These are phyloP conservation scores for Epichloe aotearoae DNA, from an alignment of 2,329 filamentous ascomycete genomes.

Conservation along the genomic window DNA sequence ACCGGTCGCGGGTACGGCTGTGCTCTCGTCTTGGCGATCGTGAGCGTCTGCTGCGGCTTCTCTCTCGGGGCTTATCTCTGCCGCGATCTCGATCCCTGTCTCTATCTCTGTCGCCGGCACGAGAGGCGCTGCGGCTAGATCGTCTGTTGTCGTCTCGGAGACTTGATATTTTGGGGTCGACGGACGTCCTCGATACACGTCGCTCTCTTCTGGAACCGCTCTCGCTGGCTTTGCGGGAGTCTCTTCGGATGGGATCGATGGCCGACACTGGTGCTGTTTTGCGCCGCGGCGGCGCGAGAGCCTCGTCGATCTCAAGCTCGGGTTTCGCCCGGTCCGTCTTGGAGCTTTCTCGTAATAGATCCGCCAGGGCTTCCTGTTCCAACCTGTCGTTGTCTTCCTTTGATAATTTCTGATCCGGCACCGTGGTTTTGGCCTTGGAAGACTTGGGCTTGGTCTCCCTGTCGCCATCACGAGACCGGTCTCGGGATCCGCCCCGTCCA, in stretches of 20 bases:
- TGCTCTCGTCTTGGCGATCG: conserved; percentile 24
- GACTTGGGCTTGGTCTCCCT: conserved; percentile 15
- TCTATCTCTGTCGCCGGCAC: conserved; percentile 7
- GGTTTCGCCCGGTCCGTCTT: conserved; percentile 33
- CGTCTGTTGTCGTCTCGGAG: conserved; percentile 16
- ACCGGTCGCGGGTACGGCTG: conserved; percentile 19
- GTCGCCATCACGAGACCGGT: conserved; percentile 19
- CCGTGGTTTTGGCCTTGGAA: conserved; percentile 23
- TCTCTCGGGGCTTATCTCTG: conserved; percentile 15
- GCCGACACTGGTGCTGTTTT: conserved; percentile 41
- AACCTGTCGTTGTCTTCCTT: conserved; percentile 45
- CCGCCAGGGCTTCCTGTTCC: conserved; percentile 44
- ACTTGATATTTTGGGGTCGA: conserved; percentile 13
- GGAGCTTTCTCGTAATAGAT: conserved; percentile 46
- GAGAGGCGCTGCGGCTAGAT: conserved; percentile 20
- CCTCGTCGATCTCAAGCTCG: conserved; percentile 43
- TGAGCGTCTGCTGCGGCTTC: conserved; percentile 22
- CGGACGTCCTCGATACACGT: conserved; percentile 18
- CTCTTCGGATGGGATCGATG: conserved; percentile 40
- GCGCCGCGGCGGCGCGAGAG: conserved; percentile 41
- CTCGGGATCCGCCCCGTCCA: conserved; percentile 19
- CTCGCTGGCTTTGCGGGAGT: conserved; percentile 27
- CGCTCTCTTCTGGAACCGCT: conserved; percentile 18
- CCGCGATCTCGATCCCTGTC: background rate
- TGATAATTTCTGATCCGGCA: conserved; percentile 36